Percentiles rank a stretch among this genome's conserved stretches.
Conservation (phyloP, 164 flowering plant genomes). For the Magnolia sinica region DNA sequence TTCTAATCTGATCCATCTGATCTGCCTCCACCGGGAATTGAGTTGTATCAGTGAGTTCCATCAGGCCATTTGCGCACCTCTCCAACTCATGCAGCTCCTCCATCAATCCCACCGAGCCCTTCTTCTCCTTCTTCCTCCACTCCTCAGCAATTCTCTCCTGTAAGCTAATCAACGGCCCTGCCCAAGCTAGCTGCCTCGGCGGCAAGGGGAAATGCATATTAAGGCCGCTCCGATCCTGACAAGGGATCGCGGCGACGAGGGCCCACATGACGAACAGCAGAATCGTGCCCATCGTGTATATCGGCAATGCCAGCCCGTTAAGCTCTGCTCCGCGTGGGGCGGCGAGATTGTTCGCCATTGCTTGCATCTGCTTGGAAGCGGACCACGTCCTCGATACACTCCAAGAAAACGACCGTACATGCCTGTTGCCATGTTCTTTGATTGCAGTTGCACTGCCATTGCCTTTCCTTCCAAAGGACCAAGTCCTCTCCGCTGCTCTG, state of each 20-base stretch:
- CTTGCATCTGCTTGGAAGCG: constrained; percentile 75
- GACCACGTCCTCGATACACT: constrained; percentile 62
- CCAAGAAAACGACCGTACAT: constrained; percentile 43
- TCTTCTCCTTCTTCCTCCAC: constrained; percentile 87
- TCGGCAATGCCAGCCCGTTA: constrained; percentile 43
- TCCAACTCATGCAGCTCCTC: constrained; percentile 72
- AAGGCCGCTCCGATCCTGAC: constrained; percentile 66
- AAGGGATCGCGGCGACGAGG: constrained; percentile 66
- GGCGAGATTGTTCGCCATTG: constrained; percentile 56
- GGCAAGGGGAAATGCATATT: constrained; percentile 47
- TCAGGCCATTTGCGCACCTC: constrained; percentile 38
- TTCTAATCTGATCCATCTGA: constrained; percentile 40
- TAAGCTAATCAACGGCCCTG: constrained; percentile 50
- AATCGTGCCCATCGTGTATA: constrained; percentile 61
- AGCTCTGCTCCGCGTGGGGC: constrained; percentile 64
- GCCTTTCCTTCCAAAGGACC: constrained; percentile 63
- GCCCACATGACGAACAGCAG: constrained; percentile 72
- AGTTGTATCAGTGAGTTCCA: constrained; percentile 48
- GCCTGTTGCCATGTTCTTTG: constrained; percentile 49
- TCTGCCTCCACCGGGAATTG: constrained; percentile 51
- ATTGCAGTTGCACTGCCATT: constrained; percentile 6
- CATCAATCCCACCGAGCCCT: constrained; percentile 47
- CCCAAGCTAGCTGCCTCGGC: constrained; percentile 52
- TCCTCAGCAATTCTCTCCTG: constrained; percentile 82
- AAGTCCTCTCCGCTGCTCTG: constrained; percentile 45